Evolutionary conservation across 352 stramenopile species (phyloP).

Genomic region (Pythium apleroticum): DNA sequence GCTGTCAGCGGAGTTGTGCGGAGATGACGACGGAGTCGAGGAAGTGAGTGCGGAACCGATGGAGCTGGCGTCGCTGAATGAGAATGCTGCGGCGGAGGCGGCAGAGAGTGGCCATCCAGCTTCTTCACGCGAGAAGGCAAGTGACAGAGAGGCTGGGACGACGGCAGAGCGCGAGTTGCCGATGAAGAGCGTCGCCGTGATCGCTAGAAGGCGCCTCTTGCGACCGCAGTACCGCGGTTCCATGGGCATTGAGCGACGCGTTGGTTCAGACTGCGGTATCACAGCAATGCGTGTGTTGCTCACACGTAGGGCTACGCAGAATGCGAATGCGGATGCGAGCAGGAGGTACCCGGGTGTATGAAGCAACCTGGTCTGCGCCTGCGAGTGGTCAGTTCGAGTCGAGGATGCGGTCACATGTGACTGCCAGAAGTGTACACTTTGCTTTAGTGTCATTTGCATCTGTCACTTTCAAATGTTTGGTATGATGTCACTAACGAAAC

Average conservation of each 20-base stretch:
- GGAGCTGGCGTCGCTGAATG: neutral
- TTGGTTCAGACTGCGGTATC: too few species aligned
- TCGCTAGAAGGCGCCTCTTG: neutral
- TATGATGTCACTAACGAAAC: too few species aligned
- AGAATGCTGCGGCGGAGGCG: neutral
- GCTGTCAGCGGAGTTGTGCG: too few species aligned
- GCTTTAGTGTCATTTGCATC: neutral
- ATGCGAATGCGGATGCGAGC: neutral
- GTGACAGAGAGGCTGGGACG: neutral
- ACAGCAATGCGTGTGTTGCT: neutral
- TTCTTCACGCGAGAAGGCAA: neutral
- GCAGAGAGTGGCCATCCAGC: neutral
- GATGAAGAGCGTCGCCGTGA: neutral
- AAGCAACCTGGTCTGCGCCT: neutral
- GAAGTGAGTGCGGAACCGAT: neutral
- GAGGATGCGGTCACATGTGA: neutral
- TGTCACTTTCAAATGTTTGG: neutral
- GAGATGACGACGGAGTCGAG: neutral
- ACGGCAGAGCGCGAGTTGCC: neutral
- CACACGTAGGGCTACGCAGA: neutral
- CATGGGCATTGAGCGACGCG: neutral
- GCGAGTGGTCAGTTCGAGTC: neutral
- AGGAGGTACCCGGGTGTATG: neutral
- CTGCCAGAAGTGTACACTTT: neutral
- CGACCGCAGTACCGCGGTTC: neutral